A percentile compares a stretch with the other conserved stretches of the same genome.
phyloP scores from a whole-genome alignment of 192 early-diverging fungal species.

The Backusella australiensis region DNA sequence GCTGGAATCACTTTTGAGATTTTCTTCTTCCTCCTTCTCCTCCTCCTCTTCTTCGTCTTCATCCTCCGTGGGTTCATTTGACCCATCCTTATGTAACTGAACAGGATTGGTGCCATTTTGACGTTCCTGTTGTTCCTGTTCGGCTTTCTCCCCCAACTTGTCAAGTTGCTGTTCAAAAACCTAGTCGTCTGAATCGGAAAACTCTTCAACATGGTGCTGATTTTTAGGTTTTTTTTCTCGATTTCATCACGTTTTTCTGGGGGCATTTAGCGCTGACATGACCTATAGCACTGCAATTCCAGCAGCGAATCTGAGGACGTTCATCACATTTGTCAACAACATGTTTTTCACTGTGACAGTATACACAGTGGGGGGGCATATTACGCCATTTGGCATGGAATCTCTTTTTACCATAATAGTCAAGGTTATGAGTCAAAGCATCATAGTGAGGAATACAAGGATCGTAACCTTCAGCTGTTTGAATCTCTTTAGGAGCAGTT shows the following conservation, averaged over 20 bases:
- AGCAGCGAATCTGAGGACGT: neutral
- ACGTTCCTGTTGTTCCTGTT: too few relatives aligned
- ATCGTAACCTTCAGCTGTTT: neutral
- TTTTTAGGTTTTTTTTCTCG: neutral
- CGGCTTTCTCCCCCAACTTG: too few relatives aligned
- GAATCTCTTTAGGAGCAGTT: neutral
- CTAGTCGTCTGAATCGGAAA: neutral
- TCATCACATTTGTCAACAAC: neutral
- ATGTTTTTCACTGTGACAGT: neutral
- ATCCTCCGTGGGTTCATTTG: too few relatives aligned
- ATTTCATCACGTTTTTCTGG: neutral
- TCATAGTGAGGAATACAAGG: neutral
- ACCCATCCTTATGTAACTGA: too few relatives aligned
- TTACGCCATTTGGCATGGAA: neutral
- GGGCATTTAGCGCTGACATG: neutral
- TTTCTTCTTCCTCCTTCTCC: too few relatives aligned
- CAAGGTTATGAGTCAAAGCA: neutral
- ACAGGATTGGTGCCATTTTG: too few relatives aligned
- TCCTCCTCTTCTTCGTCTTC: too few relatives aligned
- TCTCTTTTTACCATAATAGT: neutral
- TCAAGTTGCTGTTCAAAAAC: too few relatives aligned
- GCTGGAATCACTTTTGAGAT: too few relatives aligned
- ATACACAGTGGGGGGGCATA: neutral
- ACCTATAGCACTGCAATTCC: neutral
- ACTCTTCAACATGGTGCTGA: accelerated